Evolutionary conservation across 75 land plant genomes (phyloP).

Genomic region (Chamaecyparis obtusa): DNA sequence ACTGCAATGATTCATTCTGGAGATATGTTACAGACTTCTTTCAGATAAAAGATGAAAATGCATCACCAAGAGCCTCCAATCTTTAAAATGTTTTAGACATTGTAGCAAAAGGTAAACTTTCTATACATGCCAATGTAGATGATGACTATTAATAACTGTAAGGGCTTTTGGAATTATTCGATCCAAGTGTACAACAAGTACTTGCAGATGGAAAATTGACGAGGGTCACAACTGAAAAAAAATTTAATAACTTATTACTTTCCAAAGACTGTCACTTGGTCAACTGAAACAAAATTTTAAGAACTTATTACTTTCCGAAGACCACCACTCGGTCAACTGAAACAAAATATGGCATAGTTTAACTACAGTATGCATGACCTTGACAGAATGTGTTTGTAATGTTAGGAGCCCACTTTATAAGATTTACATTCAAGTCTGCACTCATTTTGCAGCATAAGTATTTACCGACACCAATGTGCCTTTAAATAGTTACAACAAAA

Average conservation of each 20-base stretch:
- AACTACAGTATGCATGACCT: background rate
- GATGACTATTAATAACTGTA: background rate
- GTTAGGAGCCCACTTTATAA: background rate
- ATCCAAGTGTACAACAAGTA: background rate
- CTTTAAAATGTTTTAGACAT: background rate
- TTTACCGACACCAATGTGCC: background rate
- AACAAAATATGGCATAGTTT: background rate
- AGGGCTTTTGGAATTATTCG: background rate
- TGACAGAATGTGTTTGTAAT: background rate
- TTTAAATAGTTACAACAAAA: slow-evolving; percentile 1
- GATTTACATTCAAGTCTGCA: background rate
- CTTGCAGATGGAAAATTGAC: background rate
- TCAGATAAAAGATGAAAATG: background rate
- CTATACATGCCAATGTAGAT: background rate
- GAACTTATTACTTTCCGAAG: background rate
- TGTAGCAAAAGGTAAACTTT: background rate
- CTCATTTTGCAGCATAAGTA: background rate
- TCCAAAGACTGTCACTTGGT: background rate
- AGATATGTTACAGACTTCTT: too few species aligned
- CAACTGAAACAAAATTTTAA: background rate
- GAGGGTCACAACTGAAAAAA: background rate
- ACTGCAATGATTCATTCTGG: too few species aligned
- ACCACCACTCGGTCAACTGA: background rate
- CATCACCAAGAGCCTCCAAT: background rate
- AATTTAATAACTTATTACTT: too few species aligned